phyloP scores from a whole-genome alignment of 352 stramenopile species.

The Lagenidium sp. region DNA sequence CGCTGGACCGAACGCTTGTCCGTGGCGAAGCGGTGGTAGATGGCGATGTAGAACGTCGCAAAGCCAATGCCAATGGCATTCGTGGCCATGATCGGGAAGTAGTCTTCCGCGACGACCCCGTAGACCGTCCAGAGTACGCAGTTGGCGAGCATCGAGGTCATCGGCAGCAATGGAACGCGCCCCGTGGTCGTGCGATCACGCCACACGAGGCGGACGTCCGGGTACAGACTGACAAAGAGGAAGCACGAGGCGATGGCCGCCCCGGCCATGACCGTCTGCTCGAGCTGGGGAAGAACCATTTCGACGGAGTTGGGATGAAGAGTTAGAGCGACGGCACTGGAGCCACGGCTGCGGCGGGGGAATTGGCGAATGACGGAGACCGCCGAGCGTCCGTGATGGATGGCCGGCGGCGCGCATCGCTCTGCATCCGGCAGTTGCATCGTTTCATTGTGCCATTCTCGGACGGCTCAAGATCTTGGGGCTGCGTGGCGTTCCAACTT shows the following conservation, averaged over 20 bases:
- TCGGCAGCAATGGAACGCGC: conserved; percentile 23
- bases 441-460: too few relatives aligned
- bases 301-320: too few relatives aligned
- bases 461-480: too few relatives aligned
- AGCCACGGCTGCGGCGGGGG: too few relatives aligned
- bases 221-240: conserved; percentile 15
- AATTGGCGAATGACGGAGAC: too few relatives aligned
- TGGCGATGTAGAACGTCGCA: conserved; percentile 29
- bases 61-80: conserved; percentile 31
- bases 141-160: conserved; percentile 32
- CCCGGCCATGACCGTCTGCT: conserved; percentile 8
- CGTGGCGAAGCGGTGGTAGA: conserved; percentile 39
- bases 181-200: conserved; percentile 16
- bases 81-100: conserved; percentile 29
- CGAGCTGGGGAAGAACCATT: too few relatives aligned
- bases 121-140: conserved; percentile 31
- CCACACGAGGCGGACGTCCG: conserved; percentile 7
- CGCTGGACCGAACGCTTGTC: conserved; percentile 20
- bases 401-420: too few relatives aligned
- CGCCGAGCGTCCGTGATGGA: too few relatives aligned
- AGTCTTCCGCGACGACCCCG: conserved; percentile 18
- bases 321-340: too few relatives aligned
- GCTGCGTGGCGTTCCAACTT: too few relatives aligned
- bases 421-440: too few relatives aligned
- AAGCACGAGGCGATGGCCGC: conserved; percentile 12